Evolutionary conservation across 768 basidiomycete genomes (phyloP), one percentile per base, ranked within the genome.

Genomic region (Leccinum obscurum): DNA sequence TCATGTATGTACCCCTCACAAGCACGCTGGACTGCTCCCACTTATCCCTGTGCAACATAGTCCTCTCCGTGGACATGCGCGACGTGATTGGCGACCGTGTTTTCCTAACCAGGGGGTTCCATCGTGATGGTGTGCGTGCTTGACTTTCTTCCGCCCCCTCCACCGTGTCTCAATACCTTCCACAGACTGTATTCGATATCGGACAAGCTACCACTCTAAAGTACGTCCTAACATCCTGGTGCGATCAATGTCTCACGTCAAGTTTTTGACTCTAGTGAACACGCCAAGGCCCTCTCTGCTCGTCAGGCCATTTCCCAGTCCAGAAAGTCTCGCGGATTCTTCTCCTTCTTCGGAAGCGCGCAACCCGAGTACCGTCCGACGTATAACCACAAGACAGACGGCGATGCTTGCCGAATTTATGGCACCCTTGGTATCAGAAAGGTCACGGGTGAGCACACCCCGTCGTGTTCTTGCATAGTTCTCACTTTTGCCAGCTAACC

Each of bases 31-130:
- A 0, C 11, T 34, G 24, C 14, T 24, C 5, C 6, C 26, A 24
- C 56, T 69, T 54, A 58, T 54, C 41, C 9, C 15, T 22, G 35
- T 34, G 11, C 10, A 3, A 30, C 62, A 30, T 63, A 98, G 95
- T 82, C 70, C 77, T 98, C 54, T 88, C 85, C 53, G 89, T 98
- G 26, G 96, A 98, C 71, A 72, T 99, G 62, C 80, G 95, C 59
- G 96, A 99, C 72, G 91, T 90, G 0, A 82, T 97, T n/a, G 96
- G 96, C 3, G 96, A 99, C 72, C 81, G 96, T 46, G 69, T 99
- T 34, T 90, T 88, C 71, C 82, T 98, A 60, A 94, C 85, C 67
- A 80, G 84, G 61, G 86, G 85, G 26, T 85, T 98, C 69, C 85
- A 81, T 58, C 85, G 93, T 57, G 95, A 99, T 67, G 93, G 95